Conservation (phyloP, 352 stramenopile genomes). For the Phytophthora constricta region DNA sequence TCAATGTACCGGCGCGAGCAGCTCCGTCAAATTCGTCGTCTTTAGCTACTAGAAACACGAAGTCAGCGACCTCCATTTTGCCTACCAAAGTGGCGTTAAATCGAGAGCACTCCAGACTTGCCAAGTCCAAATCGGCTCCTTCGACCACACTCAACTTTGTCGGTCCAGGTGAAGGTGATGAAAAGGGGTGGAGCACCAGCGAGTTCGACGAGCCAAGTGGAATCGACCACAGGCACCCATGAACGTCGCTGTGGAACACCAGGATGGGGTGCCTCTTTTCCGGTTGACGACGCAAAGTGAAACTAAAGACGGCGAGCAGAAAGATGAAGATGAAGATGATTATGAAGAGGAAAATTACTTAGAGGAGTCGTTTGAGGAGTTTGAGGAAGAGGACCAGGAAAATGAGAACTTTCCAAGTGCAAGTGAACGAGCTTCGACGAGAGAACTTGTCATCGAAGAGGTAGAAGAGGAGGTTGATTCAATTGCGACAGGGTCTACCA, state of each 20-base stretch:
- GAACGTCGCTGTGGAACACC: constrained; percentile 45
- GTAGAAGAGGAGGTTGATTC: constrained; percentile 34
- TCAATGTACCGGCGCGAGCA: constrained; percentile 60
- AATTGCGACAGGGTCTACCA: neutral
- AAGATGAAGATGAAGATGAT: constrained; percentile 20
- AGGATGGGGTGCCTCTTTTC: constrained; percentile 43
- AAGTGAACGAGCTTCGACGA: neutral
- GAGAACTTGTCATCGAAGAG: constrained; percentile 40
- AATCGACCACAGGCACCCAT: constrained; percentile 51
- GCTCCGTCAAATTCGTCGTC: constrained; percentile 10
- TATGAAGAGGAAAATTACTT: constrained; percentile 71
- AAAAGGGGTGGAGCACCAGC: constrained; percentile 13
- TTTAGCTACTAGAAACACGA: constrained; percentile 44
- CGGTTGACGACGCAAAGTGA: constrained; percentile 32
- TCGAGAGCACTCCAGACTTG: constrained; percentile 24
- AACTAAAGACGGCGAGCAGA: constrained; percentile 20
- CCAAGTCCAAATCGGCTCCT: constrained; percentile 52
- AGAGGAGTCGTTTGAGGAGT: constrained; percentile 87
- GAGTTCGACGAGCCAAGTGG: constrained; percentile 60
- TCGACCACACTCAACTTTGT: constrained; percentile 43
- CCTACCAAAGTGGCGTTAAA: constrained; percentile 34
- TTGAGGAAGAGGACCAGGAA: constrained; percentile 53
- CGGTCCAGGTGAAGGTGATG: constrained; percentile 5
- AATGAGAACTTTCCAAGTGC: neutral
- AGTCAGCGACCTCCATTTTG: constrained; percentile 52